Conservation (phyloP, 192 early-diverging fungal species). For the Fimicolochytrium jonesii region DNA sequence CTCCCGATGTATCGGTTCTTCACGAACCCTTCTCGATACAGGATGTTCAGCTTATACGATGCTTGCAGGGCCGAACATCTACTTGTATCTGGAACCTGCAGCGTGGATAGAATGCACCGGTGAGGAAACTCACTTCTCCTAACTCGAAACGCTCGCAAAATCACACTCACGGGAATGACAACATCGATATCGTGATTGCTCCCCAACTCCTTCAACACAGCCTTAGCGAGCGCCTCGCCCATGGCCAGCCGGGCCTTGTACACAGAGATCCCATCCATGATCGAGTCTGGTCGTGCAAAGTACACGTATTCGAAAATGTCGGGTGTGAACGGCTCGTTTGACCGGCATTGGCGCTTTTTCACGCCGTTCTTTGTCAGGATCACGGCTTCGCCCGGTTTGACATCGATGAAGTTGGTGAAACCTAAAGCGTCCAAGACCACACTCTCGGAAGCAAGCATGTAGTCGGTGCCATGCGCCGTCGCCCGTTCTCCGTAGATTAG, state of each 20-base stretch:
- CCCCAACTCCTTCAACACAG: slow-evolving; percentile 72
- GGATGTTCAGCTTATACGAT: slow-evolving; percentile 80
- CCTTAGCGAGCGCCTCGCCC: slow-evolving; percentile 91
- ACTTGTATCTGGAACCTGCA: slow-evolving; percentile 89
- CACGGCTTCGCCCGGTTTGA: slow-evolving; percentile 89
- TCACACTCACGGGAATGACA: slow-evolving; percentile 89
- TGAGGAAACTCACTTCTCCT: neutral
- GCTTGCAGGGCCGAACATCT: slow-evolving; percentile 91
- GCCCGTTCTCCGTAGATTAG: slow-evolving; percentile 86
- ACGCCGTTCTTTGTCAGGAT: slow-evolving; percentile 83
- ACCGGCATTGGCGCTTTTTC: slow-evolving; percentile 53
- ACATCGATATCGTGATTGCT: slow-evolving; percentile 87
- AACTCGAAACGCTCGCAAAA: too few species aligned
- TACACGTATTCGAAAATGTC: slow-evolving; percentile 99
- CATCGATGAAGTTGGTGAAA: slow-evolving; percentile 86
- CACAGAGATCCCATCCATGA: slow-evolving; percentile 97
- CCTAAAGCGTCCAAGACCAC: slow-evolving; percentile 88
- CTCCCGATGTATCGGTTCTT: slow-evolving; percentile 99
- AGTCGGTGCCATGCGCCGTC: slow-evolving; percentile 62
- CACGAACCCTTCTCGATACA: slow-evolving; percentile 98
- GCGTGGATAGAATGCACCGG: too few species aligned
- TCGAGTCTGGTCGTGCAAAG: slow-evolving; percentile 97
- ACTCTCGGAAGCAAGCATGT: slow-evolving; percentile 98
- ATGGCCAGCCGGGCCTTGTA: slow-evolving; percentile 96
- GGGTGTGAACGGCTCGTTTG: slow-evolving; percentile 63